A percentile compares a stretch with the other conserved stretches of the same genome.
phyloP scores from a whole-genome alignment of 192 early-diverging fungal genomes.

The Mortierella alpina region DNA sequence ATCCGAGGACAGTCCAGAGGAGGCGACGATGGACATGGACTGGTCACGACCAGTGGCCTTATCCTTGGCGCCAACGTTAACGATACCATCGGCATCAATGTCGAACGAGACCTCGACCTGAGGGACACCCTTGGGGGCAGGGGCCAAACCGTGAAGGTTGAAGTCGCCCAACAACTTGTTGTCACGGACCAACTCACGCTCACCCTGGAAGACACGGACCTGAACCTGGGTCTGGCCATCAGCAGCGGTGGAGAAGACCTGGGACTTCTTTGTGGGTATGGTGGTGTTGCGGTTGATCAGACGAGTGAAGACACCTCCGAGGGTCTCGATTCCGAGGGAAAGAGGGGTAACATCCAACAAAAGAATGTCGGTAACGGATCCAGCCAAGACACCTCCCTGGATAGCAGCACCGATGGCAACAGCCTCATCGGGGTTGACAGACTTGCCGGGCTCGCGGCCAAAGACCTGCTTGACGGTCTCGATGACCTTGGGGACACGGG shows the following conservation, averaged over 20 bases:
- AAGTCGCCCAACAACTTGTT: constrained; percentile 98
- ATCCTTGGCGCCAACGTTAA: constrained; percentile 96
- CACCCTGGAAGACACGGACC: constrained; percentile 97
- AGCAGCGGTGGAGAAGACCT: constrained; percentile 97
- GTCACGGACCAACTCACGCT: constrained; percentile 93
- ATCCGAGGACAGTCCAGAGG: constrained; percentile 87
- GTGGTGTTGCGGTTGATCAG: constrained; percentile 97
- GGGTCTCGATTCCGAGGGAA: constrained; percentile 96
- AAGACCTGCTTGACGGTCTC: constrained; percentile 89
- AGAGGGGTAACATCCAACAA: constrained; percentile 95
- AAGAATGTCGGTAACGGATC: constrained; percentile 92
- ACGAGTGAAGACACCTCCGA: constrained; percentile 94
- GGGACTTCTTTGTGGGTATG: constrained; percentile 97
- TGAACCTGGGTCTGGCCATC: constrained; percentile 96
- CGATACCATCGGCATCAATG: constrained; percentile 98
- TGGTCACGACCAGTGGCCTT: constrained; percentile 92
- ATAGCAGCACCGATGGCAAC: constrained; percentile 97
- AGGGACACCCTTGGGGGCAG: constrained; percentile 93
- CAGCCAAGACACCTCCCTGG: constrained; percentile 95
- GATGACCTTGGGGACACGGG: constrained; percentile 95
- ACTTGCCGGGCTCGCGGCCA: constrained; percentile 89
- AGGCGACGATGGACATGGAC: constrained; percentile 93
- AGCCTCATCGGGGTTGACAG: constrained; percentile 97
- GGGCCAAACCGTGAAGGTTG: constrained; percentile 84
- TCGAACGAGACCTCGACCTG: constrained; percentile 98